Conservation (phyloP, 345 rosid species). For the Melaleuca alternifolia region DNA sequence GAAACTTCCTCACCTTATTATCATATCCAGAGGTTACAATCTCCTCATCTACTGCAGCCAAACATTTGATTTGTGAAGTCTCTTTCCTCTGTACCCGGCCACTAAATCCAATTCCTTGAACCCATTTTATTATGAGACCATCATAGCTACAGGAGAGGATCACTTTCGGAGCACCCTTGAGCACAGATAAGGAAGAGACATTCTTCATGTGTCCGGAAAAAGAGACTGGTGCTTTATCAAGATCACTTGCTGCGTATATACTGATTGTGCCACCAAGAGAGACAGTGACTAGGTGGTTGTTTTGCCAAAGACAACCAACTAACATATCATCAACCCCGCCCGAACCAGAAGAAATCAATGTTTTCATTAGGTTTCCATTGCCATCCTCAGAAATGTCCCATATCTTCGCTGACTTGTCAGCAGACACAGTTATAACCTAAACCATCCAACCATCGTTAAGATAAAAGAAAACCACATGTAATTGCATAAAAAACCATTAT, state of each 20-base stretch:
- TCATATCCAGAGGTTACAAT: slow-evolving; percentile 82
- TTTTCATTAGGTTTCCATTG: slow-evolving; percentile 54
- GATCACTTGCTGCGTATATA: slow-evolving; percentile 66
- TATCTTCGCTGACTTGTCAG: slow-evolving; percentile 92
- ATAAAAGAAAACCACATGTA: not conserved
- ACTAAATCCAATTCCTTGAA: slow-evolving; percentile 75
- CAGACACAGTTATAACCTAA: slow-evolving; percentile 86
- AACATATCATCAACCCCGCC: slow-evolving; percentile 95
- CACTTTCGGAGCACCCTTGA: slow-evolving; percentile 46
- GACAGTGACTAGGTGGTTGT: slow-evolving; percentile 73
- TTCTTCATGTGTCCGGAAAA: slow-evolving; percentile 89
- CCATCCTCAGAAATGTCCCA: slow-evolving; percentile 84
- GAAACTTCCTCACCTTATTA: slow-evolving; percentile 47
- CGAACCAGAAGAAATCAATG: slow-evolving; percentile 50
- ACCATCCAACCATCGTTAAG: not conserved
- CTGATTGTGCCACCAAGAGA: slow-evolving; percentile 89
- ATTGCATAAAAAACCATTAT: not conserved
- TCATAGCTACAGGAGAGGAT: slow-evolving; percentile 80
- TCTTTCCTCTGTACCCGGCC: slow-evolving; percentile 71
- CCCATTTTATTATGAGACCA: slow-evolving; percentile 85
- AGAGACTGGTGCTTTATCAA: slow-evolving; percentile 57
- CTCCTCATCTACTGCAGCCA: slow-evolving; percentile 78
- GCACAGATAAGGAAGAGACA: slow-evolving; percentile 58
- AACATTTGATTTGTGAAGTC: slow-evolving; percentile 71
- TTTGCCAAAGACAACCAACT: slow-evolving; percentile 94